Base-by-base conservation (phyloP, 352 stramenopile genomes). In the Plasmopara muralis region DNA sequence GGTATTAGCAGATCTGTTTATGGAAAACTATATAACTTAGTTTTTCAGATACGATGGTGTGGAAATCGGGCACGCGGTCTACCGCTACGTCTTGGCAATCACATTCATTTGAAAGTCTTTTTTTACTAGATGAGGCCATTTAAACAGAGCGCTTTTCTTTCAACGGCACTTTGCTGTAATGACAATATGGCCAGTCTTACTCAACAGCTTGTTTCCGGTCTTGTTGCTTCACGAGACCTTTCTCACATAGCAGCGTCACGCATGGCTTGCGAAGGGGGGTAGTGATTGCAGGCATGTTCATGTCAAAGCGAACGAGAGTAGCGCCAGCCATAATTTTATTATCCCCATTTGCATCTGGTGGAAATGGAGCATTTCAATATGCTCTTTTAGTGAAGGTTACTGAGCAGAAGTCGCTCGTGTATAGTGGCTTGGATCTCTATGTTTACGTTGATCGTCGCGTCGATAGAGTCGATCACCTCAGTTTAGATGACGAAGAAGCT, bases 301-400 rank as follows among this genome's bases (percentile, higher is more conserved):
- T 71, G n/a, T 64, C 64, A 33, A 78, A 75, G 10, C 47, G 66
- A 60, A 75, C 63, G 6, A 62, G 56, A 41, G 68, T 39, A 47
- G 34, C 33, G 5, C n/a, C n/a, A 34, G 43, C n/a, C 35, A 56
- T 43, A 8, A 56, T 46, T 30, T 44, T 55, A 39, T 14, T 59
- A 18, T 41, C 40, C 25, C 57, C 38, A 20, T 43, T 54, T 12
- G 29, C 20, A 1, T 46, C 47, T 25, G 37, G 42, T 18, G 34
- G 43, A 46, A 43, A 50, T 20, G 31, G 20, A 31, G 20, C 25
- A 28, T 13, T 49, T 12, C 9, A n/a, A n/a, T n/a, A n/a, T n/a
- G n/a, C n/a, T n/a, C n/a, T n/a, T n/a, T n/a, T n/a, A 34, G 54
- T 33, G 7, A 30, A 10, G 15, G 6, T 47, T 28, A 42, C 37